Evolutionary conservation across 2,329 filamentous ascomycete species (phyloP), one percentile per base, ranked within the genome.

Genomic region (Cordyceps fumosorosea): DNA sequence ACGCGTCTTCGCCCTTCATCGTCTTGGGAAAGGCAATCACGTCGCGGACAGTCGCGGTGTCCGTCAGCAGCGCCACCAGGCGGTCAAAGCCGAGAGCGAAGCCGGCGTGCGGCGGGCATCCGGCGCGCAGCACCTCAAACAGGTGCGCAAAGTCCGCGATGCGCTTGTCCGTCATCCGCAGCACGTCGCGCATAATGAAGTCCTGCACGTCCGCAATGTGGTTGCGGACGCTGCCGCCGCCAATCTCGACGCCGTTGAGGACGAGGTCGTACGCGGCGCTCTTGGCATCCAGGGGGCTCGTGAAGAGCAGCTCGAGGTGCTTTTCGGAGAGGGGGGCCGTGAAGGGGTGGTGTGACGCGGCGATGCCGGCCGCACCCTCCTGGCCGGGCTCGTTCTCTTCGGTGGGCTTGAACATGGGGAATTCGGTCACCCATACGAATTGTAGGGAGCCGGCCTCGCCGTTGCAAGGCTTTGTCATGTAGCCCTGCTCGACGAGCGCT

Each of bases 1-100:
- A 84, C 62, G 86, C 75, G 76, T 99, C 95, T 71, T 96, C 90
- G 0, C 95, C 93, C 72, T 87, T 92, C 64, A 91, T 92, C 65
- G 86, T 93, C 80, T 99, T 99, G 0, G 95, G 96, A 71, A 99
- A 99, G 0, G 93, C 93, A 74, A 99, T 97, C 1, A 99, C 93
- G 76, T 99, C 93, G 64, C 90, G 81, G 3, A 99, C 89, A 1
- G 89, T 92, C 12, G 89, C 81, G 37, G 84, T 88, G 1, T 88
- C 89, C 24, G 89, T 84, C 80, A 99, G 84, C 0, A 96, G 78
- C 0, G 93, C 89, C 45, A 95, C 81, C 55, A 99, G 75, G 4
- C 95, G 82, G 73, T 99, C 95, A 72, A 97, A 96, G 0, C 95
- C 95, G 18, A 99, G 78, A 0, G 95, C 95, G 66, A 99, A 89